Evolutionary conservation across 768 basidiomycete genomes (phyloP), one percentile per base, ranked within the genome.

Genomic region (Leccinum longicurvipes): DNA sequence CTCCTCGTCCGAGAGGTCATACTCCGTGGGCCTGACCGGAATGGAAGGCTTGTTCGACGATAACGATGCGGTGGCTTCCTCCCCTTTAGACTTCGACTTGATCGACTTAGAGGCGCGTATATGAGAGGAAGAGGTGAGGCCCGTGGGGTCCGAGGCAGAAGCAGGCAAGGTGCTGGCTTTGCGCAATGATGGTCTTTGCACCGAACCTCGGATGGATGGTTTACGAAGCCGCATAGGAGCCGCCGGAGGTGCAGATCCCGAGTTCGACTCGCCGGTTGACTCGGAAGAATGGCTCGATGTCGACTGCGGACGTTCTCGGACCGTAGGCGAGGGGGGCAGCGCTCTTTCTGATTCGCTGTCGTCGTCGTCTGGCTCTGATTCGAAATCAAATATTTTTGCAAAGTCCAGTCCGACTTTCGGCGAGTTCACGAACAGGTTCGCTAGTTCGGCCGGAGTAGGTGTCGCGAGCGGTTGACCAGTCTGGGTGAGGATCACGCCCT

Each of bases 391-490:
- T 47, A 90, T 90, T 70, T 84, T 86, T 9, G 84, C 80, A 64
- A 92, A 92, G 63, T 88, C 83, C 25, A 92, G 76, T 3, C 83
- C 84, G 36, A 88, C 82, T 57, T 78, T 84, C 0, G 90, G 90
- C 8, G 85, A 86, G 41, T 80, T 78, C 28, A 82, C 78, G 63
- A 92, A 87, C 2, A 91, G 76, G 32, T 80, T 83, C 3, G 79
- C 79, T 0, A 91, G 76, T 63, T 87, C 86, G 0, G 77, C 74
- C 0, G 86, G 87, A 2, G 80, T 76, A 1, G 91, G 91, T 12
- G 91, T 93, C 3, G 82, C 77, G 7, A 93, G 74, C 2, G 79
- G 74, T 65, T 91, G 84, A 8, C 91, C 91, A 0, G 91, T 91
- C 8, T 85, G 76, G 0, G 91, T 91, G 34, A 92, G 76, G 28